Evolutionary conservation across 1,284 basidiomycete genomes (phyloP).

Genomic region (Heterobasidion annosum): DNA sequence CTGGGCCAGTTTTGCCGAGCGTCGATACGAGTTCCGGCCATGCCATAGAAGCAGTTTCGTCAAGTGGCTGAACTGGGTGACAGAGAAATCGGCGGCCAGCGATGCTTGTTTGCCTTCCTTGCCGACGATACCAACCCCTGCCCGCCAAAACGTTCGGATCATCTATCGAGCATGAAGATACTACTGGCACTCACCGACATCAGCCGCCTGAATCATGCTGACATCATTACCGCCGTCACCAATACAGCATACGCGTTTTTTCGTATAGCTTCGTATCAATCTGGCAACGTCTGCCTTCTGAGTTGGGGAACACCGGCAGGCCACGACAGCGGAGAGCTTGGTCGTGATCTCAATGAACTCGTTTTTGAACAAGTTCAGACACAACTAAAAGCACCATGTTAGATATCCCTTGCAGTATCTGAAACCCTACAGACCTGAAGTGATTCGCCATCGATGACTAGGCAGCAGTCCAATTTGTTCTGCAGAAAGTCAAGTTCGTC

Average conservation of each 20-base stretch:
- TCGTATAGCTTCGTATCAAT: conserved; percentile 83
- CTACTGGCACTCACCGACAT: conserved; percentile 63
- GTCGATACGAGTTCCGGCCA: conserved; percentile 96
- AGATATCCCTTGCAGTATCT: not conserved
- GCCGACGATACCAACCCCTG: conserved; percentile 95
- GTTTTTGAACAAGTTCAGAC: conserved; percentile 81
- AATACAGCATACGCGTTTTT: conserved; percentile 96
- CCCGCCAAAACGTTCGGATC: not conserved
- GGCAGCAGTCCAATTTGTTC: conserved; percentile 92
- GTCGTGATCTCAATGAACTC: conserved; percentile 96
- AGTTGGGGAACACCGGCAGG: conserved; percentile 96
- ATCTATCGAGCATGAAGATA: not conserved
- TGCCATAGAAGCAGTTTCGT: conserved; percentile 97
- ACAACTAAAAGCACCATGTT: conserved; percentile 46
- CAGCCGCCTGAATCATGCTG: conserved; percentile 93
- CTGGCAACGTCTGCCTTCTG: conserved; percentile 98
- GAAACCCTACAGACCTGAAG: conserved; percentile 54
- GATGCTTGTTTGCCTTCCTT: conserved; percentile 99
- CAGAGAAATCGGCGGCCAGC: conserved; percentile 95
- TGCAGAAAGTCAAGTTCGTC: conserved; percentile 93
- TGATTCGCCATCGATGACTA: conserved; percentile 98
- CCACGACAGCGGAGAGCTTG: conserved; percentile 93
- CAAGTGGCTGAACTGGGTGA: conserved; percentile 92
- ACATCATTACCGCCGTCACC: conserved; percentile 95
- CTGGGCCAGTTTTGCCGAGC: conserved; percentile 94